Evolutionary conservation across 169 alveolate genomes (phyloP), one percentile per base, ranked within the genome.

Genomic region (Plasmodium gonderi): DNA sequence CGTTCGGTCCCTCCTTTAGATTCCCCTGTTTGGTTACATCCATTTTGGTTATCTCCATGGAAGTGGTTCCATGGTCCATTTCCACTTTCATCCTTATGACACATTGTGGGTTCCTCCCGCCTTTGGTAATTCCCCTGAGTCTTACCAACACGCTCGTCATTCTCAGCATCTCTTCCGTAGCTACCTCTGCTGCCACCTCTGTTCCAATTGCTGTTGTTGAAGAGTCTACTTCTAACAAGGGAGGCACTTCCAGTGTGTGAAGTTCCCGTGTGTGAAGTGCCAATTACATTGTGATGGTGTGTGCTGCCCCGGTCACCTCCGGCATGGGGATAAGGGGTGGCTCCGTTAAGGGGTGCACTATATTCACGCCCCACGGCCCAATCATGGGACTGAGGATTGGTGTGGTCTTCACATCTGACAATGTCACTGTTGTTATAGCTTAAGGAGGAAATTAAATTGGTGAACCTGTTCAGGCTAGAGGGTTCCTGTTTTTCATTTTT

Each of bases 401-500:
- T 60, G 38, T 17, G 9, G 9, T 60, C 4, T 14, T 36, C 54
- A 72, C 0, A 9, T 72, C 6, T 0, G n/a, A 0, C 12, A 72
- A 36, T 38, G 31, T 29, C 11, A 72, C 26, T 79, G 29, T 54
- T n/a, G 38, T 67, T 77, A 64, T 80, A 80, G 1, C 31, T 20
- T 29, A 36, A 80, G 29, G 91, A 80, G n/a, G 91, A 64, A 36
- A 80, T 80, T 42, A 80, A 20, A 49, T 65, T 80, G 33, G 54
- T 42, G 29, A 75, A n/a, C 26, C 31, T 38, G 68, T 75, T 75
- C 82, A 68, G 79, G n/a, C 79, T 68, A 20, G 79, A 68, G 2
- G 23, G 5, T 12, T 8, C 12, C 33, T n/a, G n/a, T n/a, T 31
- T 54, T 0, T 20, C 26, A 23, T 9, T 23, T 3, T 9, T 9